Base-by-base conservation (phyloP, 768 basidiomycete genomes). In the Termitomyces sp. region DNA sequence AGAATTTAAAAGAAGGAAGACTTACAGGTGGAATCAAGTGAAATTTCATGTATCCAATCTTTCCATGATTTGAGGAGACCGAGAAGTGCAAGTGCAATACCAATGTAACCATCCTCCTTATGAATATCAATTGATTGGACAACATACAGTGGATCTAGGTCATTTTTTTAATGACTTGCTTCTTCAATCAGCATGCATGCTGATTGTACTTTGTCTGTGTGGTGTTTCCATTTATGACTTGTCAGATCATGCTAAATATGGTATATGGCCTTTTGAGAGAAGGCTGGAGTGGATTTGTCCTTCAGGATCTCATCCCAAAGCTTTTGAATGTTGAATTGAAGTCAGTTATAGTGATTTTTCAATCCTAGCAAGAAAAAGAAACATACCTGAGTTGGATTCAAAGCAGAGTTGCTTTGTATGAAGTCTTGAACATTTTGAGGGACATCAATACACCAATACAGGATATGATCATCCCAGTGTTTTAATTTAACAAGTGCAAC, bases 161-260 rank as follows among this genome's bases (percentile, higher is more conserved):
- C 12, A 37, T 36, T 18, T 22, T 12, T 9, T 22, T 1, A n/a
- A 1, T 45, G 54, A 6, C 32, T n/a, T n/a, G 59, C 60, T 44
- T 66, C 59, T 0, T 66, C 43, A 12, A 72, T 45, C 0, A 72
- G 58, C 3, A 65, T 64, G 16, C 56, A 47, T 26, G 71, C 65
- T 0, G 71, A 72, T 57, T 66, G 65, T 10, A 71, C 45, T 50
- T 72, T n/a, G n/a, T n/a, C n/a, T n/a, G n/a, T n/a, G n/a, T n/a
- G n/a, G n/a, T n/a, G n/a, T n/a, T n/a, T n/a, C 55, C 66, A 72
- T 18, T 66, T 30, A 50, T 59, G 34, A 4, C 57, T 0, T 58
- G 52, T 18, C 53, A 27, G 13, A 63, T 39, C 1, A 54, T 45
- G 32, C 69, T 69, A 72, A 18, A 64, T 47, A 3, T 62, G 26